Percentiles rank a stretch among this genome's conserved stretches.
Evolutionary conservation across 2,329 filamentous ascomycete genomes (phyloP).

Genomic region (Grosmannia clavigera): DNA sequence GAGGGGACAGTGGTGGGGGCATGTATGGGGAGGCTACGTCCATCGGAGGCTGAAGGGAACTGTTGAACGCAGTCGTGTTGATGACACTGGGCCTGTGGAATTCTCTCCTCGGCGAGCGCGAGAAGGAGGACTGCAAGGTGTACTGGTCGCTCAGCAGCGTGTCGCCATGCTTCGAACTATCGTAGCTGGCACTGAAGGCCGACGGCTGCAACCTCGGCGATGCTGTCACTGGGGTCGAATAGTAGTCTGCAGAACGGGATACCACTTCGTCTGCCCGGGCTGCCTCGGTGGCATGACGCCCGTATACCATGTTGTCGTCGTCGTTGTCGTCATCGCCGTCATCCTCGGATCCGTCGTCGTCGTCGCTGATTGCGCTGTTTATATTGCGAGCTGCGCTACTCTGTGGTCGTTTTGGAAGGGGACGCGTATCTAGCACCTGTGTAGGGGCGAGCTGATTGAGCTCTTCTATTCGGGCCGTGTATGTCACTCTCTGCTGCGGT

Average conservation of each 20-base stretch:
- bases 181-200: slow-evolving; percentile 13
- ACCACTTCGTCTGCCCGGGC: slow-evolving; percentile 22
- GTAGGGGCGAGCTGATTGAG: slow-evolving; percentile 57
- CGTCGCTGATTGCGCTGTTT: slow-evolving; percentile 14
- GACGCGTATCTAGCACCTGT: slow-evolving; percentile 50
- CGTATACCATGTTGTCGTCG: slow-evolving; percentile 21
- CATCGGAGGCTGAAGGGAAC: slow-evolving; percentile 29
- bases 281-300: slow-evolving; percentile 27
- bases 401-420: slow-evolving; percentile 58
- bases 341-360: slow-evolving; percentile 6
- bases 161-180: slow-evolving; percentile 16
- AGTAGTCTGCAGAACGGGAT: slow-evolving; percentile 13
- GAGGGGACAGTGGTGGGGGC: slow-evolving; percentile 59
- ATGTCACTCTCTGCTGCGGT: slow-evolving; percentile 60
- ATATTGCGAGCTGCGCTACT: slow-evolving; percentile 26
- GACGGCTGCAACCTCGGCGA: slow-evolving; percentile 15
- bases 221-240: slow-evolving; percentile 15
- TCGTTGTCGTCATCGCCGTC: slow-evolving; percentile 16
- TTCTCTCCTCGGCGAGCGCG: slow-evolving; percentile 32
- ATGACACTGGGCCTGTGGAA: slow-evolving; percentile 16
- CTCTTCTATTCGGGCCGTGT: slow-evolving; percentile 81
- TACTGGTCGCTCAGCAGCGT: slow-evolving; percentile 21
- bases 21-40: slow-evolving; percentile 47
- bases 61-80: slow-evolving; percentile 3
- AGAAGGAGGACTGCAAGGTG: slow-evolving; percentile 41